Evolutionary conservation across 192 early-diverging fungal species (phyloP).

Genomic region (Coemansia sp.): DNA sequence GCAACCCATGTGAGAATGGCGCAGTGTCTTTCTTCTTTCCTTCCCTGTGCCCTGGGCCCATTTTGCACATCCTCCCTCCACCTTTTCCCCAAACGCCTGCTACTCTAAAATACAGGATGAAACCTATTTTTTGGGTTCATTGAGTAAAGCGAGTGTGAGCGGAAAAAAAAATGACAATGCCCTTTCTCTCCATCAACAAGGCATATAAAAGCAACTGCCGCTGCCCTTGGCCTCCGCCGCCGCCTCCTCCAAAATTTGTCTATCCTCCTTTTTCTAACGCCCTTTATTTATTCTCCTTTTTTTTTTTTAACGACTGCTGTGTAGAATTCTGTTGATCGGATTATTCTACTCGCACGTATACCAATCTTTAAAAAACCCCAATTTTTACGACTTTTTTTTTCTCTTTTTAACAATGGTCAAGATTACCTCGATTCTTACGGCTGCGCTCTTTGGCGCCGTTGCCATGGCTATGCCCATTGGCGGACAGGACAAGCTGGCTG

Average conservation of each 20-base stretch:
- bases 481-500: neutral
- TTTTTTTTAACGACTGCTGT: constrained; percentile 17
- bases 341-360: constrained; percentile 2
- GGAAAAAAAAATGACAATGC: neutral
- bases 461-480: constrained; percentile 29
- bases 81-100: neutral
- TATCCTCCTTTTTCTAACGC: neutral
- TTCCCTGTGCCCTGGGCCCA: neutral
- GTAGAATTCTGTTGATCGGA: constrained; percentile 43
- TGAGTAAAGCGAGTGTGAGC: neutral
- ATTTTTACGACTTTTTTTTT: neutral
- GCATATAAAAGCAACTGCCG: neutral
- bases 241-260: neutral
- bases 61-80: too few species aligned
- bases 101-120: constrained; percentile 2
- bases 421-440: constrained; percentile 35
- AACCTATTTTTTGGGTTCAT: neutral
- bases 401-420: constrained; percentile 27
- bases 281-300: neutral
- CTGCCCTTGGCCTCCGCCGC: neutral
- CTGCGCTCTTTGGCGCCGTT: constrained; percentile 30
- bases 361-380: neutral
- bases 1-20: neutral
- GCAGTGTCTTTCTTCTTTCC: too few species aligned
- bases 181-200: neutral